Conservation (phyloP, 345 rosid genomes). For the Mercurialis annua region DNA sequence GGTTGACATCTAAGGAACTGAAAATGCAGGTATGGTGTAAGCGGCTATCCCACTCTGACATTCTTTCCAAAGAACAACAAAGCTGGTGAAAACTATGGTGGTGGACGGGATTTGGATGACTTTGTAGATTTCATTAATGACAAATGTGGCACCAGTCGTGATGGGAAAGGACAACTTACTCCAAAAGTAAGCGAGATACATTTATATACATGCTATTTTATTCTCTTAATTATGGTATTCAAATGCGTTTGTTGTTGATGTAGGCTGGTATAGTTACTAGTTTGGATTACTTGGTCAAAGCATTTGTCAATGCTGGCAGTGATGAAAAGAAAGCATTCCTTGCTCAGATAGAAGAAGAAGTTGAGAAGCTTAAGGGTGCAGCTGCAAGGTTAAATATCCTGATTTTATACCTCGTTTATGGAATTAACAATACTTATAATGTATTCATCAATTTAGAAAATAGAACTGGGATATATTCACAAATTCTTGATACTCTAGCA, state of each 20-base stretch:
- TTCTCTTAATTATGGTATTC: not conserved
- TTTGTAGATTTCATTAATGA: constrained; percentile 88
- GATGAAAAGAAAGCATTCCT: constrained; percentile 71
- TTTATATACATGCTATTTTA: not conserved
- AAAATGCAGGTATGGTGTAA: constrained; percentile 71
- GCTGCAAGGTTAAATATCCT: constrained; percentile 46
- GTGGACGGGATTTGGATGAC: constrained; percentile 88
- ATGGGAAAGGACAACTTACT: constrained; percentile 81
- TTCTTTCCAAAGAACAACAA: constrained; percentile 90
- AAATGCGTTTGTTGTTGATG: constrained; percentile 3
- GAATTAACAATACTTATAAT: not conserved
- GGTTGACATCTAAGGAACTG: not conserved
- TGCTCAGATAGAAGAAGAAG: constrained; percentile 71
- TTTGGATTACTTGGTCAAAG: constrained; percentile 75
- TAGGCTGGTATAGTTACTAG: constrained; percentile 88
- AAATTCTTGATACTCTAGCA: too few species aligned
- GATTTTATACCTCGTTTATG: constrained; percentile 1
- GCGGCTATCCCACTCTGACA: constrained; percentile 87
- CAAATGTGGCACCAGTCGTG: constrained; percentile 76
- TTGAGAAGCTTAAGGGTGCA: constrained; percentile 64
- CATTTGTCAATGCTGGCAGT: constrained; percentile 60
- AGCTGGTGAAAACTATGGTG: constrained; percentile 92
- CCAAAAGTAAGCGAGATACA: constrained; percentile 47
- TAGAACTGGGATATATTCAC: not conserved
- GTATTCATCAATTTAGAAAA: not conserved